Percentiles rank a stretch among this genome's conserved stretches.
Evolutionary conservation across 1,284 basidiomycete species (phyloP).

Genomic region (Paramarasmius palmivorus): DNA sequence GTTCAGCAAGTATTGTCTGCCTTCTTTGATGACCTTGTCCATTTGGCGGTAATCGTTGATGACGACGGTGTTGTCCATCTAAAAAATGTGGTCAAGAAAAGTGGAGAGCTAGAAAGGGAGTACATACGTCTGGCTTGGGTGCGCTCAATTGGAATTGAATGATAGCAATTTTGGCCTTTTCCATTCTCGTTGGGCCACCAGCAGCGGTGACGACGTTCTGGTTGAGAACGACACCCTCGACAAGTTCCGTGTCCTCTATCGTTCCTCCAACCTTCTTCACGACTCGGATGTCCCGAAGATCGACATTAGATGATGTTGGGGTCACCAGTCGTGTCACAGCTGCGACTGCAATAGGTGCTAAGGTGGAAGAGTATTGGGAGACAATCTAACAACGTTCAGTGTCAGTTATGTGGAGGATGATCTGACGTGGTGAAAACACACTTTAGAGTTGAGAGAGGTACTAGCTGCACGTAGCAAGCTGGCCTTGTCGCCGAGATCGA

Average conservation of each 20-base stretch:
- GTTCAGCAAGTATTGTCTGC: slow-evolving; percentile 96
- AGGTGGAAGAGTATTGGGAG: slow-evolving; percentile 96
- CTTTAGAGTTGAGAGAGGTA: slow-evolving; percentile 97
- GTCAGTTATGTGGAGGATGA: slow-evolving; percentile 1
- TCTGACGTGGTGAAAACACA: slow-evolving; percentile 27
- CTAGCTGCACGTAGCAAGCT: slow-evolving; percentile 90
- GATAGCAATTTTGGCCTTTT: slow-evolving; percentile 98
- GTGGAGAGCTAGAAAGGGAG: neutral
- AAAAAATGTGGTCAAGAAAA: slow-evolving; percentile 6
- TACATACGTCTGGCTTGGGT: slow-evolving; percentile 93
- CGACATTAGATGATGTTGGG: slow-evolving; percentile 88
- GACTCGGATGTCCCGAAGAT: slow-evolving; percentile 93
- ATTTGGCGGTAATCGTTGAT: slow-evolving; percentile 99
- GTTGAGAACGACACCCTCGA: slow-evolving; percentile 95
- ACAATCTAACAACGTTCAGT: slow-evolving; percentile 72
- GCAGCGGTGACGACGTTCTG: slow-evolving; percentile 91
- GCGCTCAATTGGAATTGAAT: slow-evolving; percentile 98
- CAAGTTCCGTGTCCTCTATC: slow-evolving; percentile 97
- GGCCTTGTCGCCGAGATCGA: slow-evolving; percentile 89
- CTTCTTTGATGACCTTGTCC: slow-evolving; percentile 99
- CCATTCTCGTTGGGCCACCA: slow-evolving; percentile 93
- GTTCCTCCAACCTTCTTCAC: slow-evolving; percentile 99
- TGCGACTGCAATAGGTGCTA: slow-evolving; percentile 95
- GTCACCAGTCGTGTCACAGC: slow-evolving; percentile 93
- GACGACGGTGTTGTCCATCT: slow-evolving; percentile 99